These are phyloP conservation scores for Suillus sp. DNA, from an alignment of 768 basidiomycete genomes.

Conservation along the genomic window DNA sequence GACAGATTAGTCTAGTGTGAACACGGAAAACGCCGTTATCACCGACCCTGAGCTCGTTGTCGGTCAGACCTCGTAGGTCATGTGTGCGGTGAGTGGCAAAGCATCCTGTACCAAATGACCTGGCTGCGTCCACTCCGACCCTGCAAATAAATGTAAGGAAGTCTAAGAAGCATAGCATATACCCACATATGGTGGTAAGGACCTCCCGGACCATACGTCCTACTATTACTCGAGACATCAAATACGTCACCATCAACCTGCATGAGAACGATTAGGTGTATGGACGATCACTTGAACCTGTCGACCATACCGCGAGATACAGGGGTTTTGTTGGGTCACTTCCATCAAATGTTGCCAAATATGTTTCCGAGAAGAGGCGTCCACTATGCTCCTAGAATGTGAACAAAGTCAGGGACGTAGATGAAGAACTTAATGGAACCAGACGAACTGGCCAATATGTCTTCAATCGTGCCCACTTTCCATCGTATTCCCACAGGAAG, in stretches of 20 bases:
- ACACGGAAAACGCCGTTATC: background rate
- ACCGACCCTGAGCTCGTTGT: slow-evolving; percentile 70
- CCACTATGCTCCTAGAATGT: slow-evolving; percentile 51
- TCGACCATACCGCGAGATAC: slow-evolving; percentile 75
- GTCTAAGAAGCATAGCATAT: slow-evolving; percentile 7
- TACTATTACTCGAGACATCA: slow-evolving; percentile 79
- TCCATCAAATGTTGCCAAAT: slow-evolving; percentile 74
- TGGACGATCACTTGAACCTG: background rate
- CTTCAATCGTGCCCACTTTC: slow-evolving; percentile 60
- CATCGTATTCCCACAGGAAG: slow-evolving; percentile 81
- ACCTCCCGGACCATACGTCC: slow-evolving; percentile 87
- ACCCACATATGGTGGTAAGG: slow-evolving; percentile 72
- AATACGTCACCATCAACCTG: slow-evolving; percentile 93
- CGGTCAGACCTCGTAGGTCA: slow-evolving; percentile 81
- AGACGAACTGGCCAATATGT: slow-evolving; percentile 63
- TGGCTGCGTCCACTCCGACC: slow-evolving; percentile 86
- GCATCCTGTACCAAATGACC: slow-evolving; percentile 93
- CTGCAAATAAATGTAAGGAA: slow-evolving; percentile 39
- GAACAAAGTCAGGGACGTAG: background rate
- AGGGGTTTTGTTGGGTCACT: slow-evolving; percentile 62
- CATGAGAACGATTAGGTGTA: slow-evolving; percentile 15
- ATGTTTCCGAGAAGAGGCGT: slow-evolving; percentile 72
- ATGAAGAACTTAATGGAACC: slow-evolving; percentile 3
- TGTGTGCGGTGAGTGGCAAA: slow-evolving; percentile 90
- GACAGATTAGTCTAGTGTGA: slow-evolving; percentile 6